Evolutionary conservation across 2,329 filamentous ascomycete genomes (phyloP).

Genomic region (Alternaria postmessia): DNA sequence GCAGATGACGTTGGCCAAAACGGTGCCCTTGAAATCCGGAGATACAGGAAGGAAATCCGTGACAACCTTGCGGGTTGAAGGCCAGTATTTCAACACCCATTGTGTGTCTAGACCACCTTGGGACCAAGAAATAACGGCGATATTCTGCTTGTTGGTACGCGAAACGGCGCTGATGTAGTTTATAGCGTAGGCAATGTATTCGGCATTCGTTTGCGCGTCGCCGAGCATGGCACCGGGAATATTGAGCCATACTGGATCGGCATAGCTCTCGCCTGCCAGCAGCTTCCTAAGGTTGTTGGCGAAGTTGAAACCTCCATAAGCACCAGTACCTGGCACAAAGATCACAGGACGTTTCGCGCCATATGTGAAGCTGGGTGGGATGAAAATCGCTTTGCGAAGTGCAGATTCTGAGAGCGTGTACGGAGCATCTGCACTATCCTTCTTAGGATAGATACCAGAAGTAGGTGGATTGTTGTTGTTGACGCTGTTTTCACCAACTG

Average conservation of each 20-base stretch:
- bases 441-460: constrained; percentile 50
- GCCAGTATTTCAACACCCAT: constrained; percentile 68
- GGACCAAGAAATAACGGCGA: constrained; percentile 55
- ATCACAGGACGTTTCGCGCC: constrained; percentile 60
- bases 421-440: constrained; percentile 54
- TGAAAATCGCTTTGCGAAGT: constrained; percentile 62
- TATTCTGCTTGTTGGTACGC: constrained; percentile 8
- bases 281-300: constrained; percentile 60
- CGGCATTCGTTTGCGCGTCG: constrained; percentile 62
- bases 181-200: constrained; percentile 66
- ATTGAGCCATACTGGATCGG: constrained; percentile 62
- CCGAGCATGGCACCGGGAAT: constrained; percentile 58
- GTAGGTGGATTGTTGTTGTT: constrained; percentile 34
- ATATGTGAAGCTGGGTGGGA: constrained; percentile 57
- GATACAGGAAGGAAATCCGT: constrained; percentile 63
- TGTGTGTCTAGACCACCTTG: constrained; percentile 64
- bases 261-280: constrained; percentile 40
- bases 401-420: constrained; percentile 58
- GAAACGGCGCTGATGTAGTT: constrained; percentile 61
- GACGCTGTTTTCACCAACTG: constrained; percentile 32
- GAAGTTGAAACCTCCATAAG: constrained; percentile 58
- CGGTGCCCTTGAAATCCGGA: constrained; percentile 62
- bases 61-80: constrained; percentile 56
- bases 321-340: constrained; percentile 63
- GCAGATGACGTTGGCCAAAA: constrained; percentile 44